Evolutionary conservation across 441 rosid species (phyloP), one percentile per base, ranked within the genome.

Genomic region (Geranium incanum): DNA sequence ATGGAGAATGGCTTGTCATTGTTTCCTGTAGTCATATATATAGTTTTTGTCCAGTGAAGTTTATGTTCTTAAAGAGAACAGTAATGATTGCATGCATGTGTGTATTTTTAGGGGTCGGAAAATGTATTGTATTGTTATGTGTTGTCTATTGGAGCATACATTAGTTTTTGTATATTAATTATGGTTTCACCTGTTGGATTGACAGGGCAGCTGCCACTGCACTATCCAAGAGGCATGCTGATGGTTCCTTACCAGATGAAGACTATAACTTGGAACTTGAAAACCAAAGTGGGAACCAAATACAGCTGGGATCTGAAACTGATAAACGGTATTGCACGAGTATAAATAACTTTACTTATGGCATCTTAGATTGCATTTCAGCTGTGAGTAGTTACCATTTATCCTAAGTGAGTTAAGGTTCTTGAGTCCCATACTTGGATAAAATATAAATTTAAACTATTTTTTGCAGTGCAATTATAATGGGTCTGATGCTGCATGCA

Each of bases 401-500:
- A 12, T 13, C 59, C 5, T 55, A 6, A 13, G 3, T 23, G 5
- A 0, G 70, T 19, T 50, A 64, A 77, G 23, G 66, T 50, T 43
- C 23, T 39, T 19, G 60, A 13, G 36, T 60, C 65, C 68, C 5
- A 37, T n/a, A 48, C 66, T 55, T 50, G 23, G 41, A 55, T 12
- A 8, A 9, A 68, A 75, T 6, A 62, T 15, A 70, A 12, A 64
- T 68, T 70, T 19, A n/a, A 45, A 60, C 18, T 52, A 18, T 18
- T 33, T 45, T 74, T 70, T 65, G 71, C 79, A 91, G 98, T 79
- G 95, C 93, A 9, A 82, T 83, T 63, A 86, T 89, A 92, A 88
- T 85, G 89, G 98, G 95, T 70, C 81, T 90, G 82, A 89, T 89
- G 91, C 86, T 93, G 72, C 98, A 93, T 68, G 78, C 90, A 38